A percentile compares a stretch with the other conserved stretches of the same genome.
Conservation (phyloP, 192 early-diverging fungal species). For the Mortierella hygrophila region DNA sequence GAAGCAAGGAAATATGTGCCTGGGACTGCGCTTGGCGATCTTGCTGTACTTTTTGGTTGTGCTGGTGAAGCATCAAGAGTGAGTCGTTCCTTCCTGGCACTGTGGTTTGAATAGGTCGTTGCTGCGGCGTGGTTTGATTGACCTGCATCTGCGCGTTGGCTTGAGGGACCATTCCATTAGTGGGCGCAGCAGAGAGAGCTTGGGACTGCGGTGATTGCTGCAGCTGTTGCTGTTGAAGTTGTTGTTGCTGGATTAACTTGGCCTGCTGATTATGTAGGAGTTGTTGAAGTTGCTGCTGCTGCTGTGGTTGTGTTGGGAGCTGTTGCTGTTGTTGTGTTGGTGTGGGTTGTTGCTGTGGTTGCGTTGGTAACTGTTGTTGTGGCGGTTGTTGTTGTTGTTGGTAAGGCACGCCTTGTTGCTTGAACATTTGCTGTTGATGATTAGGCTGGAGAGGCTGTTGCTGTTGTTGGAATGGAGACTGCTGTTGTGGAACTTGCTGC, state of each 20-base stretch:
- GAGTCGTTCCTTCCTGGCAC: constrained; percentile 16
- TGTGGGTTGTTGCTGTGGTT: neutral
- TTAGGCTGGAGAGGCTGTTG: constrained; percentile 24
- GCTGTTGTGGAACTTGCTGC: constrained; percentile 4
- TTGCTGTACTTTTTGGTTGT: constrained; percentile 29
- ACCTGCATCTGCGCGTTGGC: constrained; percentile 16
- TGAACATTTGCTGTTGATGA: constrained; percentile 2
- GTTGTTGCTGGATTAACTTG: neutral
- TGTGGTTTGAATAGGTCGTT: constrained; percentile 9
- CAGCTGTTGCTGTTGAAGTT: constrained; percentile 9
- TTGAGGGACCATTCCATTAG: constrained; percentile 12
- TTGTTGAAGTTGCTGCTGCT: constrained; percentile 14
- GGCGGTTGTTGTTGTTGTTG: constrained; percentile 7
- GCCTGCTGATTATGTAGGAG: constrained; percentile 9
- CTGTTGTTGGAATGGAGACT: constrained; percentile 6
- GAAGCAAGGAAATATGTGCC: constrained; percentile 19
- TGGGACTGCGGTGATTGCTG: constrained; percentile 23
- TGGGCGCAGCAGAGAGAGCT: neutral
- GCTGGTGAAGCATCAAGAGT: constrained; percentile 31
- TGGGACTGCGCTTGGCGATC: constrained; percentile 38
- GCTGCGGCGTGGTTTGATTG: constrained; percentile 6
- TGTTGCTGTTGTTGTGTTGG: constrained; percentile 2
- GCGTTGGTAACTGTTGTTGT: neutral
- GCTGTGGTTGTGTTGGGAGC: neutral
- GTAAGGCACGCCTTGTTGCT: neutral